phyloP scores from a whole-genome alignment of 2,329 filamentous ascomycete species.

The Albophoma yamanashiensis region DNA sequence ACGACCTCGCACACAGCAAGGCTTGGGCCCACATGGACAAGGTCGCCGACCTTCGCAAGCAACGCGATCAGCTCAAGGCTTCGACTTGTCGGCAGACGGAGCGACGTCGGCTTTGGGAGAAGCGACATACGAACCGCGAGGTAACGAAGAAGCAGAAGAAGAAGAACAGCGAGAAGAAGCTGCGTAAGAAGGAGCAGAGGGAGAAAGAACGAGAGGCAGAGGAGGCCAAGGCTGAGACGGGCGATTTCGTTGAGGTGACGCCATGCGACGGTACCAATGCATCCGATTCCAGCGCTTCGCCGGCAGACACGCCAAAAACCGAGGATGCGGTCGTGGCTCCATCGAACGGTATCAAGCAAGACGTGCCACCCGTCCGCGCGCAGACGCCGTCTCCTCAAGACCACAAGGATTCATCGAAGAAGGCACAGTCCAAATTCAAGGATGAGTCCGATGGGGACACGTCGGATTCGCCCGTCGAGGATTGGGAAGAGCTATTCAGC shows the following conservation, averaged over 20 bases:
- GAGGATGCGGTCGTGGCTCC: conserved; percentile 13
- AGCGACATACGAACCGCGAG: conserved; percentile 31
- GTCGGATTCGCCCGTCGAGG: conserved; percentile 47
- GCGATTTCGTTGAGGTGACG: no score
- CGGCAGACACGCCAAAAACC: conserved; percentile 19
- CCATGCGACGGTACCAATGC: conserved; percentile 10
- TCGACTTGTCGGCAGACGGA: conserved; percentile 33
- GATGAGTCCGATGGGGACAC: conserved; percentile 42
- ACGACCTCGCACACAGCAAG: conserved; percentile 51
- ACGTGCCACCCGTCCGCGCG: conserved; percentile 18
- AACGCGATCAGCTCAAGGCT: conserved; percentile 37
- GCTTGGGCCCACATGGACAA: conserved; percentile 39
- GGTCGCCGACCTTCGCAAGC: conserved; percentile 36
- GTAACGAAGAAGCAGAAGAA: conserved; percentile 29
- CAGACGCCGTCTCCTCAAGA: conserved; percentile 11
- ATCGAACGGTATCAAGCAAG: conserved; percentile 19
- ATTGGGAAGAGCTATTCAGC: conserved; percentile 49
- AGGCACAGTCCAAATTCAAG: conserved; percentile 11
- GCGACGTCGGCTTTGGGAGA: conserved; percentile 38
- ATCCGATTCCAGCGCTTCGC: conserved; percentile 20
- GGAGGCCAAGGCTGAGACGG: neutral
- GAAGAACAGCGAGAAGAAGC: conserved; percentile 26
- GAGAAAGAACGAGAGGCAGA: conserved; percentile 12
- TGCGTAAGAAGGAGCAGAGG: conserved; percentile 15
- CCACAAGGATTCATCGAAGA: conserved; percentile 2